These are phyloP conservation scores for Cercospora sp. DNA, from an alignment of 2,329 filamentous ascomycete genomes.

Conservation along the genomic window DNA sequence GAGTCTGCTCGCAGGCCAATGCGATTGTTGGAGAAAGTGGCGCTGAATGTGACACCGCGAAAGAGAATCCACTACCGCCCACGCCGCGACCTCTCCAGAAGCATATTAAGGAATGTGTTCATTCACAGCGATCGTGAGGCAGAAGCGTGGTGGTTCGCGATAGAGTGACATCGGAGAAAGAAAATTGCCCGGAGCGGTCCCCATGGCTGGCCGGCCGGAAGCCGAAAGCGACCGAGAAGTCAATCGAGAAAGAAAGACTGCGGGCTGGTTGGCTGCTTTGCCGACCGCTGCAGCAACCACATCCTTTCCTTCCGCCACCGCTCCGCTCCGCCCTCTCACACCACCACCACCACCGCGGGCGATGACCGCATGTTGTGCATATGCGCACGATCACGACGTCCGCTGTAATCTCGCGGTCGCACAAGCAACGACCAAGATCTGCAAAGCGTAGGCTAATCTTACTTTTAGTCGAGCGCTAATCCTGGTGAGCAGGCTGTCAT, in stretches of 20 bases:
- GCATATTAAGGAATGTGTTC: neutral
- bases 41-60: neutral
- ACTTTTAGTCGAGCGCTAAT: constrained; percentile 8
- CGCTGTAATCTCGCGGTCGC: constrained; percentile 11
- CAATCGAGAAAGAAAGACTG: neutral
- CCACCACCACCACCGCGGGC: neutral
- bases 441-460: constrained; percentile 14
- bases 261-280: neutral
- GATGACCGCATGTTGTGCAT: neutral
- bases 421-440: constrained; percentile 11
- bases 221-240: neutral
- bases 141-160: constrained; percentile 1
- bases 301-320: neutral
- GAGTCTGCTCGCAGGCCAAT: constrained; percentile 13
- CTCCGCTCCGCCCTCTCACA: neutral
- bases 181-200: constrained; percentile 1
- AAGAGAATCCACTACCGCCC: constrained; percentile 4
- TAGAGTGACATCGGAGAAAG: constrained; percentile 3
- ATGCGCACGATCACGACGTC: neutral
- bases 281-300: neutral
- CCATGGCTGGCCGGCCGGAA: neutral
- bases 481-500: constrained; percentile 10
- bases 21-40: neutral
- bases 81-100: neutral
- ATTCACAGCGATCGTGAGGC: neutral